phyloP scores from a whole-genome alignment of 1,139 yeast genomes.

The Protomyces arabidopsidicola region DNA sequence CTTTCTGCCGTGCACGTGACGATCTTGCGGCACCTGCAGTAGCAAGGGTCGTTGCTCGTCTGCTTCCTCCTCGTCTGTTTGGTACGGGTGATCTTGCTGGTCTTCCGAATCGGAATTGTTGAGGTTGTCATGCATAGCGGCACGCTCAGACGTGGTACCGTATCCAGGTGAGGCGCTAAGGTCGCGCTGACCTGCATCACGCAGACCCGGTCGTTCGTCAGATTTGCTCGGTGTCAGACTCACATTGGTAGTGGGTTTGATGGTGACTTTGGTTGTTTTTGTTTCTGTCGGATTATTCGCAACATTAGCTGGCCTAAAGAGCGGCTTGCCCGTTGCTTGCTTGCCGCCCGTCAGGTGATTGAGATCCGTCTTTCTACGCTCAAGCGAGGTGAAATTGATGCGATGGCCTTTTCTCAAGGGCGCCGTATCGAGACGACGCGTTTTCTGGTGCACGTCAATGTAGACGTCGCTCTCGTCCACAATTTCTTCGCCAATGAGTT shows the following conservation, averaged over 20 bases:
- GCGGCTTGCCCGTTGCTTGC: not conserved
- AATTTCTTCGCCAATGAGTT: slow-evolving; percentile 93
- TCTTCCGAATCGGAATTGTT: not conserved
- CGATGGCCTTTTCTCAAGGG: slow-evolving; percentile 25
- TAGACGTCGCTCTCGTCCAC: slow-evolving; percentile 97
- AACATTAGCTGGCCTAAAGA: slow-evolving; percentile 19
- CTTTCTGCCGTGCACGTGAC: not conserved
- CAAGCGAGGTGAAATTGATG: slow-evolving; percentile 14
- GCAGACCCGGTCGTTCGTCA: slow-evolving; percentile 15
- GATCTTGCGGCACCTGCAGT: not conserved
- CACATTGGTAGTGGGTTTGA: slow-evolving; percentile 10
- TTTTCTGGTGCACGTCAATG: slow-evolving; percentile 54
- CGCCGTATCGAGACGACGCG: slow-evolving; percentile 9
- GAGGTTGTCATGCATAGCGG: slow-evolving; percentile 23
- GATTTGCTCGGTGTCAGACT: not conserved
- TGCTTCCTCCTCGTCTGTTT: not conserved
- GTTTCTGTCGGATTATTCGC: slow-evolving; percentile 24
- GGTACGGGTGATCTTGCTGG: not conserved
- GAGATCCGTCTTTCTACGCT: slow-evolving; percentile 7
- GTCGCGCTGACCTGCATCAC: slow-evolving; percentile 21
- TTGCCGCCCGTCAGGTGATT: not conserved
- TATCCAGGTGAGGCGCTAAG: slow-evolving; percentile 4
- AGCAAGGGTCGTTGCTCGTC: not conserved
- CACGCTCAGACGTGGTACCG: slow-evolving; percentile 13
- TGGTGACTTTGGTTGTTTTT: slow-evolving; percentile 15